Evolutionary conservation across 345 rosid genomes (phyloP), one percentile per base, ranked within the genome.

Genomic region (Crucihimalaya himalaica): DNA sequence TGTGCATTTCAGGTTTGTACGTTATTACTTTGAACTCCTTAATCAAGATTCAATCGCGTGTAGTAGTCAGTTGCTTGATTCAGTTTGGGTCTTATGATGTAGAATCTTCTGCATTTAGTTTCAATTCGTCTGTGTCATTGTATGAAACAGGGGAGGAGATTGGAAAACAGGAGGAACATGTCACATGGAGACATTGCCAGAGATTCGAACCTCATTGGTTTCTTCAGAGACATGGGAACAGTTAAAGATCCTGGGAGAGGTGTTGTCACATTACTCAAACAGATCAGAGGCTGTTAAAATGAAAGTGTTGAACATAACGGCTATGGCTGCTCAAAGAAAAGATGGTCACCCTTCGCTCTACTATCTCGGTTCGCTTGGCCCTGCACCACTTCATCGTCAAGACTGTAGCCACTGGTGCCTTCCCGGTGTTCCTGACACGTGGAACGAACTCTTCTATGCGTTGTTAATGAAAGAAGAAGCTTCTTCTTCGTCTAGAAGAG

Each of bases 371-470:
- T 74, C 88, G 9, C 63, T 64, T 23, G 80, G 89, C 51, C 92
- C 84, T 40, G 89, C 82, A 0, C 70, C 89, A 32, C 74, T 87
- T 46, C 84, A 83, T 62, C 85, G 84, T 50, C 96, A 89, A 79
- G 97, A 92, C 57, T 92, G 97, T 80, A 89, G 96, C 70, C 97
- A 89, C 23, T 92, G 97, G 97, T 92, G 92, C 82, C 82, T 92
- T 65, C 97, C 97, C 0, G 90, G 96, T 9, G 88, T 92, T 28
- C 79, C 82, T 62, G 82, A 79, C 39, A 54, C 75, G 14, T 79
- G 82, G 82, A 79, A 79, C 32, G 82, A 73, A 58, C 72, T 79
- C 0, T 27, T 79, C 23, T 74, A 79, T 29, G 81, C 81, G 2
- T 37, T 79, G 59, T 68, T 79, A 21, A 51, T 73, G 70, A 78